phyloP scores from a whole-genome alignment of 2,329 filamentous ascomycete species.

The Penicillium sp. region DNA sequence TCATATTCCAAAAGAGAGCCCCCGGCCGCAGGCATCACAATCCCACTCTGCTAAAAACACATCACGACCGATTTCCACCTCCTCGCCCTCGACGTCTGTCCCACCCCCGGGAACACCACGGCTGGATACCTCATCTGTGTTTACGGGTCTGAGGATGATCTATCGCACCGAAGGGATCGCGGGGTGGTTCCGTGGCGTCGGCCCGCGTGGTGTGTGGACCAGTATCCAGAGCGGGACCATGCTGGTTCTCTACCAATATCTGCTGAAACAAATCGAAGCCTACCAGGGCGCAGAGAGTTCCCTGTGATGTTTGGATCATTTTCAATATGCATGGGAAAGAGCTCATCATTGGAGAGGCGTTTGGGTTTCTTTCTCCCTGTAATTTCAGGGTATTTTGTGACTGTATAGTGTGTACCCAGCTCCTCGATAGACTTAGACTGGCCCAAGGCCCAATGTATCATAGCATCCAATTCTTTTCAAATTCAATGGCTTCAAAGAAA shows the following conservation, averaged over 20 bases:
- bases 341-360: conserved; percentile 19
- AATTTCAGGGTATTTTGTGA: conserved; percentile 8
- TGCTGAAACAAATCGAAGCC: conserved; percentile 70
- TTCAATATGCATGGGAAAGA: conserved; percentile 12
- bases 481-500: background rate
- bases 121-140: conserved; percentile 82
- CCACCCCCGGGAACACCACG: conserved; percentile 70
- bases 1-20: conserved; percentile 26
- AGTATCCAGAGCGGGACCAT: conserved; percentile 95
- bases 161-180: conserved; percentile 82
- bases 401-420: conserved; percentile 9
- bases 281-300: conserved; percentile 32
- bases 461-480: conserved; percentile 3
- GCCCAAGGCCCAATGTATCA: conserved; percentile 16
- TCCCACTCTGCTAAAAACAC: conserved; percentile 41
- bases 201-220: conserved; percentile 90
- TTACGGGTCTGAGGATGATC: conserved; percentile 76
- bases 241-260: conserved; percentile 88
- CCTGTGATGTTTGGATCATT: conserved; percentile 14
- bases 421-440: conserved; percentile 21
- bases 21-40: conserved; percentile 25
- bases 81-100: conserved; percentile 77
- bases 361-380: conserved; percentile 8
- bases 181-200: conserved; percentile 92
- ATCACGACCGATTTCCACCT: conserved; percentile 77